Conservation (phyloP, 805 yeast species). For the Tetrapisispora iriomotensis region DNA sequence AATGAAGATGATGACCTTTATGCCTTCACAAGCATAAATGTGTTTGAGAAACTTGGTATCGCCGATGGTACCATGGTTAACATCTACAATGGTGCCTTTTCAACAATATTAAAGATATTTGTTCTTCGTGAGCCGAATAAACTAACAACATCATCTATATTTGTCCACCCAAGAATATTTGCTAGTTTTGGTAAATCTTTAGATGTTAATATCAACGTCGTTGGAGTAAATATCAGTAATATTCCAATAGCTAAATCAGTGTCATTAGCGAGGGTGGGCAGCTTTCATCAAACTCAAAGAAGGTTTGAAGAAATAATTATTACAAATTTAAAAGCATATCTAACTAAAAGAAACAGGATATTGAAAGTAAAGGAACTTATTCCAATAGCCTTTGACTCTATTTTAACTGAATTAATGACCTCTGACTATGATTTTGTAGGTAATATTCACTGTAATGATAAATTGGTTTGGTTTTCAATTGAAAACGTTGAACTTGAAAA, state of each 20-base stretch:
- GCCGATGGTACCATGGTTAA: conserved; percentile 17
- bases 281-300: conserved; percentile 23
- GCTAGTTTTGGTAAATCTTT: conserved; percentile 10
- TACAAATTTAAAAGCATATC: conserved; percentile 49
- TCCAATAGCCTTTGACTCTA: conserved; percentile 62
- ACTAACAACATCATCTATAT: conserved; percentile 8
- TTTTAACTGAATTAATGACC: conserved; percentile 9
- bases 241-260: conserved; percentile 19
- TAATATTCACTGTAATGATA: conserved; percentile 38
- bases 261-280: conserved; percentile 20
- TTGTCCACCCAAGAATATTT: conserved; percentile 20
- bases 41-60: conserved; percentile 13
- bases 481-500: conserved; percentile 33
- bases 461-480: conserved; percentile 79
- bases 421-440: conserved; percentile 5
- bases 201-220: conserved; percentile 6
- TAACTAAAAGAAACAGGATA: conserved; percentile 49
- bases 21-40: conserved; percentile 17
- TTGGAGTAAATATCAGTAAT: conserved; percentile 1
- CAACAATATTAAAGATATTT: conserved; percentile 13
- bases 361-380: conserved; percentile 58
- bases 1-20: conserved; percentile 21
- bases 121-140: conserved; percentile 18
- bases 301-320: conserved; percentile 32
- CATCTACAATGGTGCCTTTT: conserved; percentile 5